Evolutionary conservation across 768 basidiomycete genomes (phyloP).

Genomic region (Gymnopilus dilepis): DNA sequence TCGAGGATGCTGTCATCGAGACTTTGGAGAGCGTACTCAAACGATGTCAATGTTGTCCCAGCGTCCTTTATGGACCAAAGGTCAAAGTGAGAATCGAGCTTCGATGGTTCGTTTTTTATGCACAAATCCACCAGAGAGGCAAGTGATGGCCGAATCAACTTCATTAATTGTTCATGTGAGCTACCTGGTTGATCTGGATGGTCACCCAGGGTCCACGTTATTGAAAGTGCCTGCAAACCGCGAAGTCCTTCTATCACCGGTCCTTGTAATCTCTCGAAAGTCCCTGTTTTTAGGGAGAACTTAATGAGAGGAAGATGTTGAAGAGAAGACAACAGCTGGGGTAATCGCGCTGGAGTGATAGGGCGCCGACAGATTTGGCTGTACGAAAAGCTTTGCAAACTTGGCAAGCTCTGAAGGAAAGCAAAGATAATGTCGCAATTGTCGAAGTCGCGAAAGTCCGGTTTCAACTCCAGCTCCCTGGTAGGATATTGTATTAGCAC

Average conservation of each 20-base stretch:
- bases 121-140: slow-evolving; percentile 8
- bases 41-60: slow-evolving; percentile 6
- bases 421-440: neutral
- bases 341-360: neutral
- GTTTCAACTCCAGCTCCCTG: slow-evolving; percentile 8
- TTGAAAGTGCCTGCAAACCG: slow-evolving; percentile 11
- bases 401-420: slow-evolving; percentile 10
- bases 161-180: neutral
- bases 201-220: slow-evolving; percentile 10
- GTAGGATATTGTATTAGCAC: neutral
- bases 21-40: slow-evolving; percentile 9
- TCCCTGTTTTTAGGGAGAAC: neutral
- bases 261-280: neutral
- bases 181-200: neutral
- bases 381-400: slow-evolving; percentile 9
- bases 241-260: slow-evolving; percentile 2
- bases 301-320: slow-evolving; percentile 10
- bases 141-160: slow-evolving; percentile 14
- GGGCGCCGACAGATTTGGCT: neutral
- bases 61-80: slow-evolving; percentile 10
- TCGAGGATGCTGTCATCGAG: slow-evolving; percentile 8
- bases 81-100: neutral
- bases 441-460: neutral
- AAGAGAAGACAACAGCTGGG: slow-evolving; percentile 9
- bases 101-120: neutral